These are phyloP conservation scores for Gonapodya prolifera DNA, from an alignment of 192 early-diverging fungal genomes.

Conservation along the genomic window DNA sequence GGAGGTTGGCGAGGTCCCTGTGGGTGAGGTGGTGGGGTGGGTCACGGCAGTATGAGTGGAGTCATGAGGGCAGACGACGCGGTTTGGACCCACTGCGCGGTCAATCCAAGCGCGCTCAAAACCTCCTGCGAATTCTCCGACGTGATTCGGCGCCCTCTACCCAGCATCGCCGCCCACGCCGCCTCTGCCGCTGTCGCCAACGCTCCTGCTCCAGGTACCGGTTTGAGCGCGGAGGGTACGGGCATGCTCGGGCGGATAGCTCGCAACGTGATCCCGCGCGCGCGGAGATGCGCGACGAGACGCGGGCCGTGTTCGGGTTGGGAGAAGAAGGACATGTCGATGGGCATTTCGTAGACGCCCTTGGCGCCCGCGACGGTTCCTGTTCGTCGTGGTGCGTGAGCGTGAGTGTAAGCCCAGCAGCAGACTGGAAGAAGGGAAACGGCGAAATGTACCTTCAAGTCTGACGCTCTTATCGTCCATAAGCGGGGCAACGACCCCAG, in stretches of 20 bases:
- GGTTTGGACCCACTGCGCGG: no score
- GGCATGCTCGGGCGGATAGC: not conserved
- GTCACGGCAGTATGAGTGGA: no score
- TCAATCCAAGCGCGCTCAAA: not conserved
- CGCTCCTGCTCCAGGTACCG: no score
- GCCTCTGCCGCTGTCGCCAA: not conserved
- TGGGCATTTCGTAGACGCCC: not conserved
- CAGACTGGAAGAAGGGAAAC: not conserved
- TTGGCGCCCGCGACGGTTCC: not conserved
- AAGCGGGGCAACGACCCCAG: not conserved
- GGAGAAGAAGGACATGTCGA: not conserved
- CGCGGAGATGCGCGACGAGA: not conserved
- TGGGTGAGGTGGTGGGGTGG: no score
- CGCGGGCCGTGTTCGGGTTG: not conserved
- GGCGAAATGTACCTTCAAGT: not conserved
- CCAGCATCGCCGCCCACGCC: not conserved
- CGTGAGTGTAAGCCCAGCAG: not conserved
- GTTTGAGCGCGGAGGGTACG: not conserved
- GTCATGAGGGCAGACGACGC: no score
- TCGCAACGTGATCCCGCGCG: not conserved
- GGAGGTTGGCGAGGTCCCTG: not conserved
- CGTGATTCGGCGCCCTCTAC: not conserved
- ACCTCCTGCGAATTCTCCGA: not conserved
- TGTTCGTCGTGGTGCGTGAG: no score
- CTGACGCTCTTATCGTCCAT: not conserved